phyloP scores from a whole-genome alignment of 1,284 basidiomycete genomes.

The Trametes polyzona region DNA sequence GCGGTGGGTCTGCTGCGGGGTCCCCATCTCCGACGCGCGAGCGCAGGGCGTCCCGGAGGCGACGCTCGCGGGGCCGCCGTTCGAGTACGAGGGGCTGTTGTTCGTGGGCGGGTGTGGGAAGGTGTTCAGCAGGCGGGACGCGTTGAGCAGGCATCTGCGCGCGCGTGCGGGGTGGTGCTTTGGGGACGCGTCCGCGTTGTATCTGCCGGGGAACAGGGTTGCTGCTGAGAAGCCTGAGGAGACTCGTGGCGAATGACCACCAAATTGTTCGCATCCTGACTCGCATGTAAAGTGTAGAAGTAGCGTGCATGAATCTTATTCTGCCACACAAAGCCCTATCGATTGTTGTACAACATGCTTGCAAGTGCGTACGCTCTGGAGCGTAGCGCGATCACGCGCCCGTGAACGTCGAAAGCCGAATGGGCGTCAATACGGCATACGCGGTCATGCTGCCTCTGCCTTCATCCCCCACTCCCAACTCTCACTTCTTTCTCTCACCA shows the following conservation, averaged over 20 bases:
- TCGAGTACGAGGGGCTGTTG: not conserved
- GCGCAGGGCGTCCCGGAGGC: conserved; percentile 26
- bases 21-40: conserved; percentile 41
- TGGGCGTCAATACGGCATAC: too few relatives aligned
- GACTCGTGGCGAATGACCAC: too few relatives aligned
- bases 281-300: too few relatives aligned
- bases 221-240: too few relatives aligned
- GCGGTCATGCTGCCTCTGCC: too few relatives aligned
- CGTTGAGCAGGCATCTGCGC: conserved; percentile 29
- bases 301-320: too few relatives aligned
- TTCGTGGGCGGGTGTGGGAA: conserved; percentile 28
- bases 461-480: too few relatives aligned
- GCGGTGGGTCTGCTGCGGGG: conserved; percentile 45
- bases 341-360: too few relatives aligned
- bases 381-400: too few relatives aligned
- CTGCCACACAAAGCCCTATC: too few relatives aligned
- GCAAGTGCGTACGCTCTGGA: too few relatives aligned
- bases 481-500: conserved; percentile 1
- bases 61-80: conserved; percentile 8
- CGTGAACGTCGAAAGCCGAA: not conserved
- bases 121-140: conserved; percentile 28
- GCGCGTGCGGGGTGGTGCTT: conserved; percentile 15
- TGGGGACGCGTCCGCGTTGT: conserved; percentile 6
- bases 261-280: too few relatives aligned
- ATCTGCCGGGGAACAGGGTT: conserved; percentile 5